These are phyloP conservation scores for Kuraishia cidri DNA, from an alignment of 805 yeast species.

Conservation along the genomic window DNA sequence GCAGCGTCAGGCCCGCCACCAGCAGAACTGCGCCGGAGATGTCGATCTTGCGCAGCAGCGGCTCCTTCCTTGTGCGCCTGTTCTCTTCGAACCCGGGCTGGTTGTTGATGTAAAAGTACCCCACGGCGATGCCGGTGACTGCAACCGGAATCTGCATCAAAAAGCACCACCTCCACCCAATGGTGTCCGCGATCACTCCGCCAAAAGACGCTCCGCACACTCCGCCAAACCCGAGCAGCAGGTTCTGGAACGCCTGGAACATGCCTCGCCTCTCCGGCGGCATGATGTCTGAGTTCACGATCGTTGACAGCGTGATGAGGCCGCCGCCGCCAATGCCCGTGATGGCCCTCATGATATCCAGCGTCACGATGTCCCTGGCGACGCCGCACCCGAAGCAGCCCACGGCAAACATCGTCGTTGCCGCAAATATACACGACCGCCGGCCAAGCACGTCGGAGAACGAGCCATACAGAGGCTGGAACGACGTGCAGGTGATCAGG, in stretches of 20 bases:
- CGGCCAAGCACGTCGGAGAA: constrained; percentile 47
- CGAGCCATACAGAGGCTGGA: constrained; percentile 47
- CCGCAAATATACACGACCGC: constrained; percentile 22
- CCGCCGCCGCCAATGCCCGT: constrained; percentile 92
- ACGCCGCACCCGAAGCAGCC: constrained; percentile 34
- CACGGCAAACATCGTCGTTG: constrained; percentile 19
- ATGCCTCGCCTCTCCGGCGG: constrained; percentile 71
- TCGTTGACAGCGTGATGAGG: constrained; percentile 63
- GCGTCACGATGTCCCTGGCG: constrained; percentile 27
- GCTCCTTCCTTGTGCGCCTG: no score
- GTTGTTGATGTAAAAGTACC: constrained; percentile 17
- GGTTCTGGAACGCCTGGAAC: constrained; percentile 75
- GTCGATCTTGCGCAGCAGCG: constrained; percentile 21
- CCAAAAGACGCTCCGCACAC: constrained; percentile 61
- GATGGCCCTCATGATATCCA: constrained; percentile 52
- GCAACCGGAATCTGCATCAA: constrained; percentile 39
- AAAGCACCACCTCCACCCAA: constrained; percentile 66
- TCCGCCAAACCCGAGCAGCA: constrained; percentile 73
- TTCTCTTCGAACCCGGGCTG: constrained; percentile 13
- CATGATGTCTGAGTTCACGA: constrained; percentile 68
- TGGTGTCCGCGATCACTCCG: constrained; percentile 39
- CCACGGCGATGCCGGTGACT: constrained; percentile 16
- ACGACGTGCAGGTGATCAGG: constrained; percentile 30
- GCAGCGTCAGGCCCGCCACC: constrained; percentile 21
- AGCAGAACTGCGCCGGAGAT: constrained; percentile 21